A percentile compares a stretch with the other conserved stretches of the same genome.
Conservation (phyloP, 495 filamentous ascomycete species). For the Trichoderma erinaceum region DNA sequence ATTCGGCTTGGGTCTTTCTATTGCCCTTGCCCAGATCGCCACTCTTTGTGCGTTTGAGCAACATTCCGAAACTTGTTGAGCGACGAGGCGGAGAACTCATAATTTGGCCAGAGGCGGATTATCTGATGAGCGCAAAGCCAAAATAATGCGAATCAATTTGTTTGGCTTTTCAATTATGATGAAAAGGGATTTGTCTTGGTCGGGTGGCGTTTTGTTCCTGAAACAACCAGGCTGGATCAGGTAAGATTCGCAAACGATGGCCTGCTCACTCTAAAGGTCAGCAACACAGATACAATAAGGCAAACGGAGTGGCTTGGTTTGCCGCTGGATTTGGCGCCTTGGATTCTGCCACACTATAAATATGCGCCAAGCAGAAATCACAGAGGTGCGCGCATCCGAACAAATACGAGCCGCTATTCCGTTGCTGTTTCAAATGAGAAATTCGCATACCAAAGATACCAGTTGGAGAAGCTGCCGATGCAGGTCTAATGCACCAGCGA, state of each 20-base stretch:
- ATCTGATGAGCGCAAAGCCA: background rate
- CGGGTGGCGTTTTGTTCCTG: background rate
- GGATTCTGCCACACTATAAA: background rate
- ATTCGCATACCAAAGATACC: conserved; percentile 18
- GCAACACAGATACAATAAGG: background rate
- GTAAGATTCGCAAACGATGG: background rate
- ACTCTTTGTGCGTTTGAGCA: conserved; percentile 78
- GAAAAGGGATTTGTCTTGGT: background rate
- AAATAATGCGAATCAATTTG: background rate
- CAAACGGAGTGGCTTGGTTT: background rate
- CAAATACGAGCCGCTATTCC: background rate
- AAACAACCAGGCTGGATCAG: background rate
- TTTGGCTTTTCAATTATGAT: background rate
- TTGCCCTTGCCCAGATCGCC: conserved; percentile 60
- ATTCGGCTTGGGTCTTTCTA: conserved; percentile 60
- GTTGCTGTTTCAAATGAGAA: background rate
- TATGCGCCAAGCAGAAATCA: background rate
- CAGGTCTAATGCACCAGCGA: conserved; percentile 11
- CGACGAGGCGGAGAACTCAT: conserved; percentile 45
- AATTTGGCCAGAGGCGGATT: conserved; percentile 5
- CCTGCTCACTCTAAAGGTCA: background rate
- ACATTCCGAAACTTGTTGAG: conserved; percentile 49
- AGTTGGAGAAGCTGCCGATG: conserved; percentile 21
- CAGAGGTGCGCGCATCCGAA: background rate
- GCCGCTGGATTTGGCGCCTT: background rate